Evolutionary conservation across 768 basidiomycete species (phyloP).

Genomic region (Lactarius sp.): DNA sequence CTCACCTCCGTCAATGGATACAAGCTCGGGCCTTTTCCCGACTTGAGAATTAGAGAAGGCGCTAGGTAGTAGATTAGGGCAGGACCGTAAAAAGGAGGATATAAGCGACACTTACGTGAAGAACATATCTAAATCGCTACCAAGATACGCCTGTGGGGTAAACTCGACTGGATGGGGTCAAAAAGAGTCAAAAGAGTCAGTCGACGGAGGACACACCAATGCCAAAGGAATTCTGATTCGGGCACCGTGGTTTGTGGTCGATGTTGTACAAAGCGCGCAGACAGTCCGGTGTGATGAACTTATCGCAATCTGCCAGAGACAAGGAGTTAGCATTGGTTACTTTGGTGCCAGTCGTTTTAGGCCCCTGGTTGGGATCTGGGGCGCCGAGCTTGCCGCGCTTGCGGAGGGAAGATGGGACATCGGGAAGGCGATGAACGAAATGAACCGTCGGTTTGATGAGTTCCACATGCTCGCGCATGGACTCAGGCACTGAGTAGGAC

Average conservation of each 20-base stretch:
- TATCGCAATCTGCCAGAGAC: conserved; percentile 34
- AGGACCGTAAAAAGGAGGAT: not conserved
- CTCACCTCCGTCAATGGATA: conserved; percentile 36
- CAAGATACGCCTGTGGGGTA: conserved; percentile 40
- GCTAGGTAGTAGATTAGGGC: conserved; percentile 14
- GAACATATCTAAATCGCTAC: conserved; percentile 42
- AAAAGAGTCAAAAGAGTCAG: not conserved
- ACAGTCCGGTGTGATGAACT: conserved; percentile 52
- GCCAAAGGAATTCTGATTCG: conserved; percentile 49
- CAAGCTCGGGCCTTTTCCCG: conserved; percentile 25
- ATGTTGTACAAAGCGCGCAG: conserved; percentile 55
- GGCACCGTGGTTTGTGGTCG: conserved; percentile 41
- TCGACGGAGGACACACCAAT: conserved; percentile 32
- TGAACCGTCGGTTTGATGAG: conserved; percentile 44
- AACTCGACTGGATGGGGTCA: conserved; percentile 36
- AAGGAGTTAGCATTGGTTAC: conserved; percentile 19
- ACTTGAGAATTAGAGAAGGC: conserved; percentile 37
- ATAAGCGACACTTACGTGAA: conserved; percentile 21
- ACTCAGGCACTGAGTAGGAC: conserved; percentile 39
- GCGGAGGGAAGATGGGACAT: not conserved
- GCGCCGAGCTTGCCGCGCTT: conserved; percentile 26
- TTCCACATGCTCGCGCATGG: conserved; percentile 38
- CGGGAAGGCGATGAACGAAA: conserved; percentile 30
- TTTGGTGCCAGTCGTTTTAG: conserved; percentile 26
- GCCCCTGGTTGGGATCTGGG: conserved; percentile 17